Base-by-base conservation (phyloP, 2,329 filamentous ascomycete species). In the Botryotinia globosa region DNA sequence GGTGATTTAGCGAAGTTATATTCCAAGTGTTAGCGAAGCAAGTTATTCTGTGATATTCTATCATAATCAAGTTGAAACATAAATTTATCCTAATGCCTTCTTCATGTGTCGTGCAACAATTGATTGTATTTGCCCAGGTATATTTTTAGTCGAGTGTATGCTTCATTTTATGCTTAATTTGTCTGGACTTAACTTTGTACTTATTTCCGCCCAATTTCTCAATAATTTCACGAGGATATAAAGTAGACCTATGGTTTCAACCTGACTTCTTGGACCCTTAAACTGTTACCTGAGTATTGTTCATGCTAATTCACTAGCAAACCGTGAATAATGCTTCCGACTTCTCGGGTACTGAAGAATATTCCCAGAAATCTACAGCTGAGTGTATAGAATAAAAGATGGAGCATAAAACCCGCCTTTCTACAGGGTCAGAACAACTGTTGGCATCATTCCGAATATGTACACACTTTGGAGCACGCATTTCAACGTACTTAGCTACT, bases 31-130 rank as follows among this genome's bases (percentile, higher is more conserved):
- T 56, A 1, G 51, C 51, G n/a, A 56, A 56, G 14, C 51, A 29
- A 56, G 14, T 56, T 56, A 56, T 56, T 29, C 3, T 56, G 25
- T 9, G 2, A 18, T 3, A 56, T 56, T 56, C 51, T 18, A 29
- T 54, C 3, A n/a, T 2, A 54, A 16, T 3, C 25, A 54, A 54
- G n/a, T 54, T 54, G 12, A 14, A 54, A 54, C 25, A n/a, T n/a
- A 54, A n/a, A n/a, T n/a, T 8, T n/a, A 1, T 1, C 25, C 25
- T 3, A n/a, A 25, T n/a, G 1, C 14, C 4, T n/a, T n/a, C 4
- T n/a, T n/a, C 25, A 54, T 16, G 3, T 54, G 12, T 16, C 5
- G 25, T 54, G 12, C 2, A 54, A 3, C 7, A 7, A 54, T 16
- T n/a, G 48, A n/a, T n/a, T 0, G 3, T 54, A 6, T 54, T 0